A percentile compares a stretch with the other conserved stretches of the same genome.
Evolutionary conservation across 78 protist species (phyloP).

Genomic region (Dictyostelium brefeldianum): DNA sequence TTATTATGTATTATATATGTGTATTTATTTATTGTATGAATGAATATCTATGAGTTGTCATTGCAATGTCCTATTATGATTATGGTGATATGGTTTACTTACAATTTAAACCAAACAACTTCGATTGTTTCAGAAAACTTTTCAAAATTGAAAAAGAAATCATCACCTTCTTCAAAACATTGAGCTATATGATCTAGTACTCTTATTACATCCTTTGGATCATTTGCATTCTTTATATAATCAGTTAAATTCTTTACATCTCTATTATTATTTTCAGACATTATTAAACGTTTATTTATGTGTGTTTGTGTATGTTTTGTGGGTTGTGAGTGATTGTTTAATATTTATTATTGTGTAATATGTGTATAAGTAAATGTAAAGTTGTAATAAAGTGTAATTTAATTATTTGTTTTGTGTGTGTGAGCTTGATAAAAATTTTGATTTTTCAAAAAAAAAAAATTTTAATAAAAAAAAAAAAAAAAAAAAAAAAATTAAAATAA

Average conservation of each 20-base stretch:
- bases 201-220: background rate
- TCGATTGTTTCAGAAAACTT: constrained; percentile 46
- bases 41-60: no score
- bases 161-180: background rate
- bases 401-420: no score
- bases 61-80: no score
- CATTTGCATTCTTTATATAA: constrained; percentile 14
- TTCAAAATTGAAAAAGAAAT: constrained; percentile 24
- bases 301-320: background rate
- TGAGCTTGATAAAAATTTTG: no score
- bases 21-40: no score
- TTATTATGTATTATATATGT: no score
- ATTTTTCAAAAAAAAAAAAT: no score
- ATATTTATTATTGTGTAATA: no score
- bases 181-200: constrained; percentile 7
- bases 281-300: background rate
- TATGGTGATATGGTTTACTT: constrained; percentile 9
- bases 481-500: no score
- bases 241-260: background rate
- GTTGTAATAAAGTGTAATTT: background rate
- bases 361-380: background rate
- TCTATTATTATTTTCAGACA: background rate
- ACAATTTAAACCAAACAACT: constrained; percentile 41
- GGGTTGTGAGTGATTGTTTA: background rate
- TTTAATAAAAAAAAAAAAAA: no score